phyloP scores from a whole-genome alignment of 176 grass and related monocot genomes.

The Paspalum vaginatum region DNA sequence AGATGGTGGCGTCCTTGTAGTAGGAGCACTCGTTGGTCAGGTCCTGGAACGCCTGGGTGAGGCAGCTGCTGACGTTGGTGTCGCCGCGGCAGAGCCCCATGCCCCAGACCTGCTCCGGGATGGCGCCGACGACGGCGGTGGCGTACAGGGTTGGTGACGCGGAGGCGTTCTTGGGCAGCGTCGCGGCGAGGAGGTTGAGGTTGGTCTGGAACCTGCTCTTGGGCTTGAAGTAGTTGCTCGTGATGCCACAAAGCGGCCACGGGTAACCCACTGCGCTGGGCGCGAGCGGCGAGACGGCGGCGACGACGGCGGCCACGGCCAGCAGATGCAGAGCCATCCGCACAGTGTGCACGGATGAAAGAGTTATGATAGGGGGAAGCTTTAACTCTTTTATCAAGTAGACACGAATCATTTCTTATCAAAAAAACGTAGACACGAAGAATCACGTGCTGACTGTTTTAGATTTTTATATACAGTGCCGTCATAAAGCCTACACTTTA shows the following conservation, averaged over 20 bases:
- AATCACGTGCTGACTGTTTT: too few relatives aligned
- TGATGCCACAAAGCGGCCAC: constrained; percentile 37
- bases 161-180: constrained; percentile 29
- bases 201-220: constrained; percentile 51
- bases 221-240: constrained; percentile 31
- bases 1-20: neutral
- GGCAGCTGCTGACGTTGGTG: neutral
- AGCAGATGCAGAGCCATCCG: constrained; percentile 6
- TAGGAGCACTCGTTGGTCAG: constrained; percentile 2
- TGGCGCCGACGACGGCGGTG: neutral
- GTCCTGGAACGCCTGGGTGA: constrained; percentile 5
- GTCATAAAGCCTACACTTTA: too few relatives aligned
- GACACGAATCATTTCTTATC: too few relatives aligned
- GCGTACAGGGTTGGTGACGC: neutral
- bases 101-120: neutral
- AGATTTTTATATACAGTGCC: too few relatives aligned
- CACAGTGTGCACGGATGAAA: too few relatives aligned
- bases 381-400: too few relatives aligned
- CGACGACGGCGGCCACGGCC: neutral
- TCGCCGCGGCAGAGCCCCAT: constrained; percentile 39
- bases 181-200: neutral
- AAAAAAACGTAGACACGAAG: too few relatives aligned
- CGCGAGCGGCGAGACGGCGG: constrained; percentile 2
- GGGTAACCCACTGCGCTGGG: neutral
- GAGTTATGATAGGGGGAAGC: too few relatives aligned